phyloP scores from a whole-genome alignment of 345 rosid species.

The Populus deltoides region DNA sequence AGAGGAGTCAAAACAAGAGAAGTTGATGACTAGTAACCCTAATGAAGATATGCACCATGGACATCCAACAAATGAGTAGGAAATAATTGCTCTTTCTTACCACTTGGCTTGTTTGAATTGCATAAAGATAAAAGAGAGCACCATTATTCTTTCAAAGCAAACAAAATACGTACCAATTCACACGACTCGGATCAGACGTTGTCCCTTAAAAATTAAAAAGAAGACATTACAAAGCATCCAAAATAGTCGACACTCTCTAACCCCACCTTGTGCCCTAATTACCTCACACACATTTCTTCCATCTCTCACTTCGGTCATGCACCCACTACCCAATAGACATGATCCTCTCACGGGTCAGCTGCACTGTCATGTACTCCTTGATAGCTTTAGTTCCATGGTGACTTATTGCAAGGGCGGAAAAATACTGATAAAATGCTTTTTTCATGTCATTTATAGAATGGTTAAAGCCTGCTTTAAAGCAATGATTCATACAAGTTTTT shows the following conservation, averaged over 20 bases:
- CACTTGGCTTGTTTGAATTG: conserved; percentile 20
- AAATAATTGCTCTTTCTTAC: conserved; percentile 37
- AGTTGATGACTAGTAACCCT: conserved; percentile 38
- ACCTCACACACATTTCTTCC: not conserved
- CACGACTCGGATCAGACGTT: conserved; percentile 17
- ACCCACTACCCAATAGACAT: not conserved
- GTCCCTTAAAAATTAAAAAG: conserved; percentile 18
- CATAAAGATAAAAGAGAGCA: not conserved
- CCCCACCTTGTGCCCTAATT: conserved; percentile 22
- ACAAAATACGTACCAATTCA: conserved; percentile 13
- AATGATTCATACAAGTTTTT: not conserved
- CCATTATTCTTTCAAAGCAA: conserved; percentile 6
- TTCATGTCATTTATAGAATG: not conserved
- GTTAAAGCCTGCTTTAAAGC: not conserved
- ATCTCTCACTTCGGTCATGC: not conserved
- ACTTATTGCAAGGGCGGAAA: not conserved
- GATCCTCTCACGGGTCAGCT: conserved; percentile 11
- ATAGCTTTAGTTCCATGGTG: not conserved
- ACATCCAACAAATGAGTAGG: conserved; percentile 42
- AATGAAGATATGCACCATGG: conserved; percentile 23
- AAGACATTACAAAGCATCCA: conserved; percentile 31
- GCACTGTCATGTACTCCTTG: conserved; percentile 4
- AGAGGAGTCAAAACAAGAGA: conserved; percentile 23
- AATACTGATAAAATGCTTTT: not conserved
- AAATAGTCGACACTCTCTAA: conserved; percentile 28